Evolutionary conservation across 768 basidiomycete species (phyloP).

Genomic region (Boletus insuetus): DNA sequence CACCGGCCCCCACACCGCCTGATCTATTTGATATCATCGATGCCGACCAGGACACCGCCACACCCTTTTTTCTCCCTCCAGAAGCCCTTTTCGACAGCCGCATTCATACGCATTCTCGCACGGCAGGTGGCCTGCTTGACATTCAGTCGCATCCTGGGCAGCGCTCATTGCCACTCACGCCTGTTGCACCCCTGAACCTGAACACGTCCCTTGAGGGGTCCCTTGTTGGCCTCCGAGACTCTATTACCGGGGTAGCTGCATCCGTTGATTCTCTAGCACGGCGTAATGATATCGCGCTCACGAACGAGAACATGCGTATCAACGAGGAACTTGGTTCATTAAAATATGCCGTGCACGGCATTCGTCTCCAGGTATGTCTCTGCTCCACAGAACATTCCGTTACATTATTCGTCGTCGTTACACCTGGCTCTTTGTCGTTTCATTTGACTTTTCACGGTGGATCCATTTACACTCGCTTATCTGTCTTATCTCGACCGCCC

Average conservation of each 20-base stretch:
- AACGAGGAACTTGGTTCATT: slow-evolving; percentile 73
- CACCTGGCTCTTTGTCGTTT: slow-evolving; percentile 4
- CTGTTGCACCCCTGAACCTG: slow-evolving; percentile 61
- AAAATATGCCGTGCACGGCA: slow-evolving; percentile 66
- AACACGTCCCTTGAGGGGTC: slow-evolving; percentile 64
- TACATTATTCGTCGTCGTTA: not conserved
- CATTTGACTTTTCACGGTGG: slow-evolving; percentile 4
- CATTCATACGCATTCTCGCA: slow-evolving; percentile 12
- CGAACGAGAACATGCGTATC: slow-evolving; percentile 67
- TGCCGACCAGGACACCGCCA: slow-evolving; percentile 24
- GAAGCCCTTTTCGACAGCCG: slow-evolving; percentile 28
- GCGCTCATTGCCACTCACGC: slow-evolving; percentile 30
- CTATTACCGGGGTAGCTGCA: slow-evolving; percentile 55
- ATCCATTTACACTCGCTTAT: slow-evolving; percentile 13
- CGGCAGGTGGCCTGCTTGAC: slow-evolving; percentile 21
- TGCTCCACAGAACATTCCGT: slow-evolving; percentile 3
- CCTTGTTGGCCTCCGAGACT: slow-evolving; percentile 54
- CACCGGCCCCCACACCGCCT: slow-evolving; percentile 6
- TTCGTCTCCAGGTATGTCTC: slow-evolving; percentile 70
- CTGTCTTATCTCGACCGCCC: slow-evolving; percentile 11
- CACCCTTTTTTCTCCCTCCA: slow-evolving; percentile 23
- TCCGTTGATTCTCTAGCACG: slow-evolving; percentile 61
- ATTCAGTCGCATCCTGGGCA: slow-evolving; percentile 18
- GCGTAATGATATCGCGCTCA: slow-evolving; percentile 61
- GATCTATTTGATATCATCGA: slow-evolving; percentile 21